Conservation (phyloP, 1,284 basidiomycete genomes). For the Inonotus obliquus region DNA sequence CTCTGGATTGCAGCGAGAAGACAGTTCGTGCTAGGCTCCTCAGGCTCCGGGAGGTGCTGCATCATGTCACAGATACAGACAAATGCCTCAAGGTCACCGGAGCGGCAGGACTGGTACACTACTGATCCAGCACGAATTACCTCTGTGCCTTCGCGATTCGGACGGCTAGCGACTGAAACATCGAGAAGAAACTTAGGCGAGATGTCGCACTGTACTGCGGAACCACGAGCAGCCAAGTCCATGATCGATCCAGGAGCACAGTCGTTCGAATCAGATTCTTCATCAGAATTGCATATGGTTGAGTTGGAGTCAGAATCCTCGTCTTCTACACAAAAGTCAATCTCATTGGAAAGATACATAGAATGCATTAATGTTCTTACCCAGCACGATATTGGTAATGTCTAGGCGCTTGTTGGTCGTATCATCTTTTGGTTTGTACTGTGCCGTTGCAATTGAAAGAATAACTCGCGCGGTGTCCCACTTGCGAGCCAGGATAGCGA, state of each 20-base stretch:
- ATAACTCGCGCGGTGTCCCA: constrained; percentile 53
- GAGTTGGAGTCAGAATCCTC: constrained; percentile 36
- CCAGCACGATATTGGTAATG: constrained; percentile 30
- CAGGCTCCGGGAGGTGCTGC: constrained; percentile 26
- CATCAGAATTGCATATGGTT: constrained; percentile 22
- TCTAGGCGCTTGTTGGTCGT: constrained; percentile 29
- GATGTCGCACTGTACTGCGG: constrained; percentile 35
- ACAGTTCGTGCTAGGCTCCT: constrained; percentile 2
- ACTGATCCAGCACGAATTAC: constrained; percentile 12
- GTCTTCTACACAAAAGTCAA: constrained; percentile 23
- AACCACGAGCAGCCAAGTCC: constrained; percentile 45
- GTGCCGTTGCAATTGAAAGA: constrained; percentile 46
- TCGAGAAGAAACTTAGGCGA: constrained; percentile 36
- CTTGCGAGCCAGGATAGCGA: constrained; percentile 41
- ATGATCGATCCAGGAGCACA: constrained; percentile 29
- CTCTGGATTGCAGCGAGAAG: constrained; percentile 28
- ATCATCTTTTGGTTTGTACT: constrained; percentile 40
- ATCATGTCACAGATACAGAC: constrained; percentile 41
- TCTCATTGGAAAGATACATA: neutral
- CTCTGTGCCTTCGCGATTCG: constrained; percentile 15
- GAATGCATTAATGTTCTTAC: constrained; percentile 24
- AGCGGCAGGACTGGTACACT: constrained; percentile 34
- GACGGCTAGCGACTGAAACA: constrained; percentile 16
- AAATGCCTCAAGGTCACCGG: constrained; percentile 49
- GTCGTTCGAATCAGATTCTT: constrained; percentile 28